Conservation (phyloP, 352 stramenopile species). For the Phytophthora tubulina region DNA sequence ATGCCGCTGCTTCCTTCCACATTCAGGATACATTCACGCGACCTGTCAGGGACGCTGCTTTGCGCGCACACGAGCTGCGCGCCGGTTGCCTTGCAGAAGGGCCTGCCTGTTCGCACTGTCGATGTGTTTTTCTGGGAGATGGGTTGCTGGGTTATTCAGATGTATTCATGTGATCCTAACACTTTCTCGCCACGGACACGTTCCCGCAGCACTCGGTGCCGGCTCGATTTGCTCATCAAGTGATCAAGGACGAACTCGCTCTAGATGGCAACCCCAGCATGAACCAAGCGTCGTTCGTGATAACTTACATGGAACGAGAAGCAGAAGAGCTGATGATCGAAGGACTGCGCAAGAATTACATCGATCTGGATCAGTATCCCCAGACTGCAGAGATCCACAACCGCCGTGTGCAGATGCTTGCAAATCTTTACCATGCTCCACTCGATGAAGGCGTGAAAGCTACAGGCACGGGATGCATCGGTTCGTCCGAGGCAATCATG, state of each 20-base stretch:
- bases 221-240: conserved; percentile 75
- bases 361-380: conserved; percentile 92
- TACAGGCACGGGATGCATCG: conserved; percentile 87
- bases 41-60: no score
- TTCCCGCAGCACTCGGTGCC: conserved; percentile 69
- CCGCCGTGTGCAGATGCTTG: conserved; percentile 91
- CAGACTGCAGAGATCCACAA: conserved; percentile 92
- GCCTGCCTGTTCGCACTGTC: no score
- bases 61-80: no score
- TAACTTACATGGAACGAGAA: conserved; percentile 91
- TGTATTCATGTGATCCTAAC: no score
- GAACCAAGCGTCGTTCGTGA: conserved; percentile 91
- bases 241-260: conserved; percentile 89
- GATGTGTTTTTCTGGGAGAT: no score
- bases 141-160: no score
- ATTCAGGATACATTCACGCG: no score
- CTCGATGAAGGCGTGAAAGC: conserved; percentile 51
- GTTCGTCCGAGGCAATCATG: conserved; percentile 92
- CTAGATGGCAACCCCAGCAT: conserved; percentile 89
- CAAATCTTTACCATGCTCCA: conserved; percentile 85
- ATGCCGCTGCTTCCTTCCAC: no score
- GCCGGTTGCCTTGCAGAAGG: no score
- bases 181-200: conserved; percentile 26
- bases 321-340: conserved; percentile 88
- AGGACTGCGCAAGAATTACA: conserved; percentile 88